Evolutionary conservation across 805 yeast genomes (phyloP).

Genomic region (Saccharomycopsis sp.): DNA sequence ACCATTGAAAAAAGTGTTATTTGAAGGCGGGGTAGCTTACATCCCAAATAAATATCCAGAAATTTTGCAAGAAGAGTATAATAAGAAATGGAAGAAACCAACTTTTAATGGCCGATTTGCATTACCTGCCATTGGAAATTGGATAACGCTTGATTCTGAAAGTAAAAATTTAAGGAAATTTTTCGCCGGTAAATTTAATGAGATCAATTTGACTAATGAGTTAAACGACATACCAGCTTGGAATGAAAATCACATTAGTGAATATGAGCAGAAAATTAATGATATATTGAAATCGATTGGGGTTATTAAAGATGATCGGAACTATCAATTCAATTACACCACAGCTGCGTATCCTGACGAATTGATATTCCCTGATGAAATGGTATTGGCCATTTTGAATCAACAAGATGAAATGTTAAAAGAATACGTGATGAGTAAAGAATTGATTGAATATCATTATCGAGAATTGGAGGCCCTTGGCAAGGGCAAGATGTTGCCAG

Average conservation of each 20-base stretch:
- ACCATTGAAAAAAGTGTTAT: conserved; percentile 44
- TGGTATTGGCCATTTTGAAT: conserved; percentile 3
- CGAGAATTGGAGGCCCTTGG: conserved; percentile 7
- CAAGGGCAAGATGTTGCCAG: not conserved
- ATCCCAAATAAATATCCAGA: conserved; percentile 34
- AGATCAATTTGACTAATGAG: not conserved
- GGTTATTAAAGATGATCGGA: not conserved
- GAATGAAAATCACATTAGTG: not conserved
- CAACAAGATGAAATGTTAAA: not conserved
- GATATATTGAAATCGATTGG: not conserved
- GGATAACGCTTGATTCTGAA: not conserved
- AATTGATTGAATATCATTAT: conserved; percentile 6
- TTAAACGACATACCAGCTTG: not conserved
- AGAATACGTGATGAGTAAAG: conserved; percentile 3
- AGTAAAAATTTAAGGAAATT: conserved; percentile 7
- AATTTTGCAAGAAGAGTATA: conserved; percentile 8
- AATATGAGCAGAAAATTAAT: not conserved
- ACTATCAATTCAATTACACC: not conserved
- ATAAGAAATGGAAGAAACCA: conserved; percentile 8
- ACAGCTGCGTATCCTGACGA: not conserved
- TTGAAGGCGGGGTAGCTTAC: conserved; percentile 53
- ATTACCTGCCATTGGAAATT: conserved; percentile 1
- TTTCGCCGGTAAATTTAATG: not conserved
- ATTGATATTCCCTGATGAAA: not conserved
- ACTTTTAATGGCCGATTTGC: not conserved